A percentile compares a stretch with the other conserved stretches of the same genome.
These are phyloP conservation scores for Leonotis leonurus DNA, from an alignment of 257 asterid genomes.

Conservation along the genomic window DNA sequence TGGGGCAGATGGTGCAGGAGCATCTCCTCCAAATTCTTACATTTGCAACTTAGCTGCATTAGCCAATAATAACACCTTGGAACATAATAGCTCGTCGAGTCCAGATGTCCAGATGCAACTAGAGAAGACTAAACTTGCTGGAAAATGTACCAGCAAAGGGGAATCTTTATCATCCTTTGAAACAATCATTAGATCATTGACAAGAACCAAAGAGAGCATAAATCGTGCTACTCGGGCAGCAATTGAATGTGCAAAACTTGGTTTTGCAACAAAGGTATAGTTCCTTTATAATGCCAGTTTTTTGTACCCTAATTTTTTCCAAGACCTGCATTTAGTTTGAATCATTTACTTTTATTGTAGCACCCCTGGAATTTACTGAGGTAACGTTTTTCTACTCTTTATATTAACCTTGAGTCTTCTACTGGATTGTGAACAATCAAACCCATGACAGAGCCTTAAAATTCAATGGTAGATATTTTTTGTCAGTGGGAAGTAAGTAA, in stretches of 20 bases:
- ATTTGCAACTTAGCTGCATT: conserved; percentile 31
- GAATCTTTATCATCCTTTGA: conserved; percentile 60
- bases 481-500: neutral
- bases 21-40: conserved; percentile 43
- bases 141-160: conserved; percentile 41
- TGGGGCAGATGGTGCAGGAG: conserved; percentile 33
- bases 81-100: conserved; percentile 39
- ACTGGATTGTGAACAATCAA: conserved; percentile 9
- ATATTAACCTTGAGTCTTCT: conserved; percentile 2
- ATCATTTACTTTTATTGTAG: neutral
- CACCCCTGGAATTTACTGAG: neutral
- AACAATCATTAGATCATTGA: conserved; percentile 51
- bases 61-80: conserved; percentile 33
- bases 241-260: conserved; percentile 77
- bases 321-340: neutral
- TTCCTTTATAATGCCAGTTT: neutral
- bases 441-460: neutral
- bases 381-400: neutral
- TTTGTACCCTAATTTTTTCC: no score
- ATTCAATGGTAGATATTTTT: neutral
- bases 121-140: conserved; percentile 34
- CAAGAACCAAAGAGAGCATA: conserved; percentile 80
- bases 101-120: conserved; percentile 37
- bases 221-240: conserved; percentile 83
- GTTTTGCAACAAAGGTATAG: conserved; percentile 77